Percentiles rank a stretch among this genome's conserved stretches.
Conservation (phyloP, 140 eudicot species). For the Stevia rebaudiana region DNA sequence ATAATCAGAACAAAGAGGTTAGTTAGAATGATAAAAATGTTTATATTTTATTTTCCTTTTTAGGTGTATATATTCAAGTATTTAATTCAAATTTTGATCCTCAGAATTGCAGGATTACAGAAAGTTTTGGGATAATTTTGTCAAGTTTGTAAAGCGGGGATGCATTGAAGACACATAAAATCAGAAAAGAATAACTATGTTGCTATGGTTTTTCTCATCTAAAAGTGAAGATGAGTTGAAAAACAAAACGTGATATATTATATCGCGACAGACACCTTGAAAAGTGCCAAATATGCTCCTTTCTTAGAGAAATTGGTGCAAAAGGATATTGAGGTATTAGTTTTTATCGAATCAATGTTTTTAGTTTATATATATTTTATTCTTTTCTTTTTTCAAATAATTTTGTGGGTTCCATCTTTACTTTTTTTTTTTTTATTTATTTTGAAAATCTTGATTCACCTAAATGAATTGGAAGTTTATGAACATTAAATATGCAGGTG, state of each 20-base stretch:
- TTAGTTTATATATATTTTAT: not conserved
- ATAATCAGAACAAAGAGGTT: slow-evolving; percentile 85
- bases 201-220: slow-evolving; percentile 72
- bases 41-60: not conserved
- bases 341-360: not conserved
- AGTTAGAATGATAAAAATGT: not conserved
- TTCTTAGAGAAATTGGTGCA: slow-evolving; percentile 91
- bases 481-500: slow-evolving; percentile 39
- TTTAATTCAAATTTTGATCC: not conserved
- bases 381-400: not conserved
- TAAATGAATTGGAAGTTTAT: too few species aligned
- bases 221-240: slow-evolving; percentile 85
- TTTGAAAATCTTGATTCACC: too few species aligned
- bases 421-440: not conserved
- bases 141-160: slow-evolving; percentile 78
- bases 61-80: not conserved
- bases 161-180: slow-evolving; percentile 90
- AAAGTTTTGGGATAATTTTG: slow-evolving; percentile 96
- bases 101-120: slow-evolving; percentile 80
- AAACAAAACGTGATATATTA: slow-evolving; percentile 81
- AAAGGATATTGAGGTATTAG: slow-evolving; percentile 72
- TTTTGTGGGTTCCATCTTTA: not conserved
- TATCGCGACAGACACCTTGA: slow-evolving; percentile 85
- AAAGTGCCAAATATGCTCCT: slow-evolving; percentile 93
- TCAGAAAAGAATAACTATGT: slow-evolving; percentile 80